phyloP scores from a whole-genome alignment of 2,329 filamentous ascomycete genomes.

The Kalaharituber pfeilii region DNA sequence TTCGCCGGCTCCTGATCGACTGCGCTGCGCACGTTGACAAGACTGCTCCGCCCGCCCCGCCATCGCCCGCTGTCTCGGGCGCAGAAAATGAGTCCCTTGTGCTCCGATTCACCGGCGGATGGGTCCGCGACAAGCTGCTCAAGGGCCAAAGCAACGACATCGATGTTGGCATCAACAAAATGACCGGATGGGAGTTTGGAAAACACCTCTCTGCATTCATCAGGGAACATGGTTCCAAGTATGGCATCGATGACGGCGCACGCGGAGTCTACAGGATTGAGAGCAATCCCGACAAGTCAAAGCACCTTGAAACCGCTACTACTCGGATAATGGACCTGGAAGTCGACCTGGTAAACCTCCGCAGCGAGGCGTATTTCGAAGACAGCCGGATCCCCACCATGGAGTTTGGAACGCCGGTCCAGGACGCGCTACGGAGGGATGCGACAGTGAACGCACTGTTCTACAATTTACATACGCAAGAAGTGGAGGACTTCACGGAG shows the following conservation, averaged over 20 bases:
- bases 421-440: slow-evolving; percentile 78
- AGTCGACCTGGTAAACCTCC: slow-evolving; percentile 83
- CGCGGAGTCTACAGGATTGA: slow-evolving; percentile 73
- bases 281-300: slow-evolving; percentile 88
- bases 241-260: slow-evolving; percentile 33
- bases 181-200: slow-evolving; percentile 68
- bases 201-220: slow-evolving; percentile 51
- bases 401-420: slow-evolving; percentile 75
- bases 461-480: slow-evolving; percentile 68
- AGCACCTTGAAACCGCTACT: slow-evolving; percentile 84
- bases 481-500: slow-evolving; percentile 70
- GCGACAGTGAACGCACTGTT: slow-evolving; percentile 92
- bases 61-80: not conserved
- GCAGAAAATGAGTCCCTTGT: slow-evolving; percentile 33
- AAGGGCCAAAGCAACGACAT: slow-evolving; percentile 60
- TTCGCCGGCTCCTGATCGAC: slow-evolving; percentile 63
- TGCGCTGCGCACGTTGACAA: slow-evolving; percentile 55
- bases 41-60: slow-evolving; percentile 10
- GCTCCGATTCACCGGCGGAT: slow-evolving; percentile 67
- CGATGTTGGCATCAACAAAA: slow-evolving; percentile 67
- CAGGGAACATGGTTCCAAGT: slow-evolving; percentile 43
- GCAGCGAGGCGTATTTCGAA: slow-evolving; percentile 80
- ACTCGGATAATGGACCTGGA: slow-evolving; percentile 72
- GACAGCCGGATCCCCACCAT: slow-evolving; percentile 79
- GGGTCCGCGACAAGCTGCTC: slow-evolving; percentile 72